phyloP scores from a whole-genome alignment of 2,329 filamentous ascomycete species.

The Berkeleyomyces basicola region DNA sequence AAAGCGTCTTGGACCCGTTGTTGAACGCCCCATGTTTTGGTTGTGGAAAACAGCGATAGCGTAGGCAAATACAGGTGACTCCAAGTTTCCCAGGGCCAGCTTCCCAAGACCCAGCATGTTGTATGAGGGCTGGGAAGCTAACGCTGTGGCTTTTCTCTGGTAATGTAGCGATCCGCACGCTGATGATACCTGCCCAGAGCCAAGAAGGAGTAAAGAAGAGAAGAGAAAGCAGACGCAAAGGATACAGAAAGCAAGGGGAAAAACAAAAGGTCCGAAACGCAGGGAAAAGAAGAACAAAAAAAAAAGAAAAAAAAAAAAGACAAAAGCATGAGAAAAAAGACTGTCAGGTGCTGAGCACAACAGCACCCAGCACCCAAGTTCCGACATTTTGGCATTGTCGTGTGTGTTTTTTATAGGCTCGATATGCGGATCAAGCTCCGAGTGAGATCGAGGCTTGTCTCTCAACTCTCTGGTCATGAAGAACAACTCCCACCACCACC shows the following conservation, averaged over 20 bases:
- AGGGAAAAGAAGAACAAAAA: background rate
- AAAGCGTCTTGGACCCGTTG: constrained; percentile 52
- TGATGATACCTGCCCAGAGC: constrained; percentile 13
- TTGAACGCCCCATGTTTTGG: constrained; percentile 71
- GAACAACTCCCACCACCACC: constrained; percentile 6
- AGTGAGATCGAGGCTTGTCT: constrained; percentile 5
- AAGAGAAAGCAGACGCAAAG: background rate
- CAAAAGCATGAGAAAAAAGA: background rate
- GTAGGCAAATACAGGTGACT: constrained; percentile 44
- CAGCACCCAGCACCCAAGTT: background rate
- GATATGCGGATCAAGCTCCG: constrained; percentile 11
- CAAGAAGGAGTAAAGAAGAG: constrained; percentile 12
- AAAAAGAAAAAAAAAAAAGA: background rate
- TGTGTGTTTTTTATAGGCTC: constrained; percentile 11
- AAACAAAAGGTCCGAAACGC: background rate
- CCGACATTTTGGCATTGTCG: background rate
- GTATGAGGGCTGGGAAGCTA: constrained; percentile 34
- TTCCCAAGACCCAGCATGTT: constrained; percentile 44
- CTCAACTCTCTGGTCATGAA: constrained; percentile 11
- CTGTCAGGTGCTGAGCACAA: background rate
- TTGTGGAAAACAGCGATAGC: constrained; percentile 73
- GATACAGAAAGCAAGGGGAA: constrained; percentile 1
- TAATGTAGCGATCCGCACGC: constrained; percentile 14
- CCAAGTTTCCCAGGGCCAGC: constrained; percentile 33
- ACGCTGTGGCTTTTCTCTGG: constrained; percentile 14